phyloP scores from a whole-genome alignment of 306 rosid species.

The Rosa multiflora region DNA sequence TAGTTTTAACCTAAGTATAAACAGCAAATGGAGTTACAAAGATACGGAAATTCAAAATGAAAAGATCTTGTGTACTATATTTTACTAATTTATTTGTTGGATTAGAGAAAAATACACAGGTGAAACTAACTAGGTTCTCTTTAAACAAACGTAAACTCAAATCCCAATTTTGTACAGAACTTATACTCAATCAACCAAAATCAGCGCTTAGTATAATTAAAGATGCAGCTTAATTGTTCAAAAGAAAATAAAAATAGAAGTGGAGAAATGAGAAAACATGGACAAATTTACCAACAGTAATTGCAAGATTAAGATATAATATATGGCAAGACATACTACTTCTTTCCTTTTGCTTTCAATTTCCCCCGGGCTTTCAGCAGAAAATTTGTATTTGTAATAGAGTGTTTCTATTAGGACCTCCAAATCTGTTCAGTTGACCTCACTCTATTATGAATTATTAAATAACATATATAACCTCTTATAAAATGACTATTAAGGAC shows the following conservation, averaged over 20 bases:
- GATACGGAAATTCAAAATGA: background rate
- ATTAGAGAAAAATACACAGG: no score
- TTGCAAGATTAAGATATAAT: background rate
- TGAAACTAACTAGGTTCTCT: no score
- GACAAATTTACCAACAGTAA: background rate
- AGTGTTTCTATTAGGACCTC: no score
- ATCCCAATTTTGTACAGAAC: background rate
- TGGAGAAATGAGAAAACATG: no score
- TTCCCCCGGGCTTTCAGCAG: constrained; percentile 29
- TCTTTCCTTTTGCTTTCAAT: constrained; percentile 40
- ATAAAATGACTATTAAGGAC: no score
- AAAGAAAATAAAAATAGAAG: no score
- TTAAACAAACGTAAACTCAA: background rate
- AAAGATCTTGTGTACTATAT: background rate
- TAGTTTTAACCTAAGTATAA: constrained; percentile 37
- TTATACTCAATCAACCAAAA: background rate
- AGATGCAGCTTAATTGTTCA: no score
- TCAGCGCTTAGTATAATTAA: background rate
- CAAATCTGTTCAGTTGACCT: no score
- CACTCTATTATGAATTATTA: no score
- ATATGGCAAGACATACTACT: constrained; percentile 31
- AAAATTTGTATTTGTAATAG: constrained; percentile 55
- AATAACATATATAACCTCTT: no score
- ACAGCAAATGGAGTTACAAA: background rate
- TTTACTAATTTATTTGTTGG: background rate